phyloP scores from a whole-genome alignment of 106 monocot species.

The Dendrobium huoshanense region DNA sequence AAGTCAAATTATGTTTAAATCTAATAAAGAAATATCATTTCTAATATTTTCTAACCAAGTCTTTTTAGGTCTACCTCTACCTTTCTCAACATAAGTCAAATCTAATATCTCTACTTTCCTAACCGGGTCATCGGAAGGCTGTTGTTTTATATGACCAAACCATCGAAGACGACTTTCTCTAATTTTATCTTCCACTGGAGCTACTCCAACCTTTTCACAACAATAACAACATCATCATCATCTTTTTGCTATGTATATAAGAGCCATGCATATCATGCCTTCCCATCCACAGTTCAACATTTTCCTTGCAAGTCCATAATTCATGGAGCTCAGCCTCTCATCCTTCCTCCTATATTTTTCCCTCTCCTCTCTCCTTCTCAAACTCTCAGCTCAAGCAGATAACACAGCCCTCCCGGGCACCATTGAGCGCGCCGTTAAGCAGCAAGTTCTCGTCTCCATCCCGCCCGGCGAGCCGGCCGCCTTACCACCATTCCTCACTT shows the following conservation, averaged over 20 bases:
- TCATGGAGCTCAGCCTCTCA: conserved; percentile 6
- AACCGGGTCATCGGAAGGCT: too few species aligned
- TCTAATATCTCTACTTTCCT: too few species aligned
- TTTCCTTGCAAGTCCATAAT: not conserved
- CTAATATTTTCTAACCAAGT: too few species aligned
- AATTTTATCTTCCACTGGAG: too few species aligned
- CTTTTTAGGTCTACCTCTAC: too few species aligned
- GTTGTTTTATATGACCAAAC: too few species aligned
- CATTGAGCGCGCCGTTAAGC: conserved; percentile 46
- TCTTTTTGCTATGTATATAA: not conserved
- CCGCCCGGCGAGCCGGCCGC: conserved; percentile 3
- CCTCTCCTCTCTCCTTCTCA: not conserved
- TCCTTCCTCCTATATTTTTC: not conserved
- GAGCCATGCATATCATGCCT: not conserved
- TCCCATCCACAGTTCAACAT: not conserved
- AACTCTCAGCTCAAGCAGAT: not conserved
- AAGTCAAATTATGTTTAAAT: too few species aligned
- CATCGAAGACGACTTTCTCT: too few species aligned
- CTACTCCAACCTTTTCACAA: too few species aligned
- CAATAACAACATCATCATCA: not conserved
- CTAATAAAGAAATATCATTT: too few species aligned
- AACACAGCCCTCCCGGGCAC: conserved; percentile 21
- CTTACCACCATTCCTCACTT: conserved; percentile 49
- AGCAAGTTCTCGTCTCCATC: conserved; percentile 45
- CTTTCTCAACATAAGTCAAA: too few species aligned